Evolutionary conservation across 805 yeast species (phyloP).

Genomic region (Priceomyces carsonii): DNA sequence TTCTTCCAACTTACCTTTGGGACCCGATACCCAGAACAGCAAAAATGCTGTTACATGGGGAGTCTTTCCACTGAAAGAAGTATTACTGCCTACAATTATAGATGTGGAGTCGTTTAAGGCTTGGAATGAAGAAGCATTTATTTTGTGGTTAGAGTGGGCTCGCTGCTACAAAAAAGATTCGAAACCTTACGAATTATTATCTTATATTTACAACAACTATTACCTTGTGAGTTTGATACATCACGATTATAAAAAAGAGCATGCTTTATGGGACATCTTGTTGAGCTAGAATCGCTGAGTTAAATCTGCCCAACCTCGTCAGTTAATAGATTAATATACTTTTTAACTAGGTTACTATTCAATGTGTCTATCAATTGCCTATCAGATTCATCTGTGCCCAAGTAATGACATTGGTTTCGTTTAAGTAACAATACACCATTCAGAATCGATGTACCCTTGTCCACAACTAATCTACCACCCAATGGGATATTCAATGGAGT

Average conservation of each 20-base stretch:
- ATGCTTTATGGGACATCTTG: slow-evolving; percentile 74
- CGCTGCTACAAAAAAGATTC: slow-evolving; percentile 65
- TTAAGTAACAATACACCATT: slow-evolving; percentile 48
- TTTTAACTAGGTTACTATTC: slow-evolving; percentile 35
- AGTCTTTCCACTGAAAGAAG: slow-evolving; percentile 87
- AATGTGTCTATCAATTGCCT: slow-evolving; percentile 24
- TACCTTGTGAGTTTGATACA: slow-evolving; percentile 83
- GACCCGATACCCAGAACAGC: slow-evolving; percentile 28
- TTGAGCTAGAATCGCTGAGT: slow-evolving; percentile 17
- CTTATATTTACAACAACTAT: slow-evolving; percentile 59
- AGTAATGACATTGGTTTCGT: slow-evolving; percentile 29
- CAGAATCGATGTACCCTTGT: slow-evolving; percentile 45
- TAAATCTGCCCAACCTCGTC: slow-evolving; percentile 18
- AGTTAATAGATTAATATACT: slow-evolving; percentile 41
- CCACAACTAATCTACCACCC: slow-evolving; percentile 60
- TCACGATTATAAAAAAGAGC: slow-evolving; percentile 75
- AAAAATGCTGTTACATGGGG: slow-evolving; percentile 98
- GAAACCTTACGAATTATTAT: slow-evolving; percentile 60
- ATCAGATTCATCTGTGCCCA: slow-evolving; percentile 27
- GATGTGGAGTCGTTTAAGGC: slow-evolving; percentile 92
- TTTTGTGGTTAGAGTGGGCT: slow-evolving; percentile 92
- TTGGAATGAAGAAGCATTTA: slow-evolving; percentile 95
- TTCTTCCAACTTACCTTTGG: slow-evolving; percentile 57
- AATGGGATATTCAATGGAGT: slow-evolving; percentile 44
- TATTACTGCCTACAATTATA: slow-evolving; percentile 87